Evolutionary conservation across 176 grass and related monocot species (phyloP), one percentile per base, ranked within the genome.

Genomic region (Avena insularis): DNA sequence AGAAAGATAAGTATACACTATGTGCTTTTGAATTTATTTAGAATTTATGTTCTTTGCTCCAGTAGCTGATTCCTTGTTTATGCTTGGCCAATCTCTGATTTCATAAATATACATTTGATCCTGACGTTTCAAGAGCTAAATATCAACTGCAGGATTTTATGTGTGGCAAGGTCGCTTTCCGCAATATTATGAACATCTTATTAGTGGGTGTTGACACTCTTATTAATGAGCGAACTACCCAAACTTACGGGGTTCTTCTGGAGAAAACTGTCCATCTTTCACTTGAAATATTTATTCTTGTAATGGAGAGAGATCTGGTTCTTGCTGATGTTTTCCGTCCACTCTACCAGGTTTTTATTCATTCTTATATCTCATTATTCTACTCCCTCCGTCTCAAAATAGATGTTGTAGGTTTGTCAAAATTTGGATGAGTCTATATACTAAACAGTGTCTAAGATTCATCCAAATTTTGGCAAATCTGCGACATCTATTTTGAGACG

Each of bases 161-260:
- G 93, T 92, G 93, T 48, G 93, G 93, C 57, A 98, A 93, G 87
- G 69, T 90, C 75, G 90, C 88, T 85, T 98, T 94, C 49, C 91
- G 93, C 33, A 98, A 98, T 87, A 91, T 98, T 62, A 94, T 98
- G 96, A 95, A 90, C 86, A 92, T 98, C 68, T 71, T 95, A 77
- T 90, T 86, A 70, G 80, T 94, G 68, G 93, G 96, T 71, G 93
- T 92, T 55, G 91, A 94, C 78, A 88, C 91, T 21, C 56, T 98
- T 68, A 93, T 93, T 79, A 90, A 86, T 64, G 96, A 98, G 62
- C 88, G 93, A 55, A 94, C 88, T 79, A 92, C 90, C 13, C 93
- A 96, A 79, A 91, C 85, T 60, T 98, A 98, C 16, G 93, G 96
- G 38, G 74, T 86, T 72, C 84, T 96, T 79, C 79, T 96, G 53